Evolutionary conservation across 2,329 filamentous ascomycete genomes (phyloP), one percentile per base, ranked within the genome.

Genomic region (Apiospora marii): DNA sequence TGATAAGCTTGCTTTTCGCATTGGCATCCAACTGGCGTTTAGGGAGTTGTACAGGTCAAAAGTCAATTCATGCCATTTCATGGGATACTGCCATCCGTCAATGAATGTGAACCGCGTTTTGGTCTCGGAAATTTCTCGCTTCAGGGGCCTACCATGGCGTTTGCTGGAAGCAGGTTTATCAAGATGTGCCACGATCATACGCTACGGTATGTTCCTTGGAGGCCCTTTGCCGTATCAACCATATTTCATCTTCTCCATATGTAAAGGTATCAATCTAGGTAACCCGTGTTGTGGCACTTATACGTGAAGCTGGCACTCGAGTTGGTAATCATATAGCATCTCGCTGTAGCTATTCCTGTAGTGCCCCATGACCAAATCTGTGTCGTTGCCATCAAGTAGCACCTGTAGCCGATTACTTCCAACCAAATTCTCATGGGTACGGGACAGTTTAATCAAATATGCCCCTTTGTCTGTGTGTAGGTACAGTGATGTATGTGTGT

Each of bases 21-120:
- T 64, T 64, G 58, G 34, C 58, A 64, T 64, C 58, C 58, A 41
- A 64, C 34, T 34, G 58, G 58, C 58, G 58, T 64, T 64, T 41
- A 64, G 58, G 58, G 58, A 64, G 58, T 64, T 64, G 34, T 64
- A 41, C 58, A 41, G 58, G 34, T 41, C 16, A 64, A 64, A 64
- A 64, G 58, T 64, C 58, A 64, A n/a, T 64, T 64, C 58, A 64
- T 64, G 34, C 34, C 58, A 41, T 41, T 64, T 64, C 34, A 61
- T 19, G 58, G 58, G 30, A 64, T 22, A 10, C 41, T 22, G 19
- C n/a, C 19, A 41, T 64, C 58, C 10, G n/a, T 64, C 34, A 24
- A 64, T 61, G 34, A 41, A 34, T 24, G 58, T 10, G 22, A 41
- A n/a, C 49, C n/a, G 2, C 1, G 19, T 41, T 5, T 24, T 41